Evolutionary conservation across 345 rosid species (phyloP).

Genomic region (Citrus cavaleriei): DNA sequence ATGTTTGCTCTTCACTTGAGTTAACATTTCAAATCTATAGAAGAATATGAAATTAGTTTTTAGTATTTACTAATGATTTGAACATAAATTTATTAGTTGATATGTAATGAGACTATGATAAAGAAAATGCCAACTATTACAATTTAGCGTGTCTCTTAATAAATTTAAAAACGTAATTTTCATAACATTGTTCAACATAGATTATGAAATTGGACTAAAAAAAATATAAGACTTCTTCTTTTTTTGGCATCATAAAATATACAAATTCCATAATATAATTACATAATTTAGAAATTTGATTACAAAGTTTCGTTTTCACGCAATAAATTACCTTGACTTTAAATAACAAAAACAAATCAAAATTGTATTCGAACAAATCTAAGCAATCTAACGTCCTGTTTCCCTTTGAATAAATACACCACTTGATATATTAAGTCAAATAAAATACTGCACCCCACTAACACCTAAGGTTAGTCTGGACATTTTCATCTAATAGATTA

Average conservation of each 20-base stretch:
- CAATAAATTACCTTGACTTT: background rate
- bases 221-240: background rate
- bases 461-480: background rate
- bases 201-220: too few species aligned
- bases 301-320: background rate
- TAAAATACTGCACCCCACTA: background rate
- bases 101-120: too few species aligned
- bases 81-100: too few species aligned
- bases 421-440: background rate
- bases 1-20: too few species aligned
- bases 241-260: background rate
- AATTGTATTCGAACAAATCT: background rate
- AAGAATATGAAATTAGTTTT: too few species aligned
- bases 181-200: too few species aligned
- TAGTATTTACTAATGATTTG: too few species aligned
- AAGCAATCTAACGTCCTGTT: background rate
- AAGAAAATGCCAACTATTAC: too few species aligned
- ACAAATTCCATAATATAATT: background rate
- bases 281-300: background rate
- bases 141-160: too few species aligned
- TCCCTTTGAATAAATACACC: background rate
- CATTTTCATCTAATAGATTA: background rate
- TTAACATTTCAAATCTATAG: too few species aligned
- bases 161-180: too few species aligned
- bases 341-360: background rate